Evolutionary conservation across 1,284 basidiomycete genomes (phyloP).

Genomic region (Sphaerobolus stellatus): DNA sequence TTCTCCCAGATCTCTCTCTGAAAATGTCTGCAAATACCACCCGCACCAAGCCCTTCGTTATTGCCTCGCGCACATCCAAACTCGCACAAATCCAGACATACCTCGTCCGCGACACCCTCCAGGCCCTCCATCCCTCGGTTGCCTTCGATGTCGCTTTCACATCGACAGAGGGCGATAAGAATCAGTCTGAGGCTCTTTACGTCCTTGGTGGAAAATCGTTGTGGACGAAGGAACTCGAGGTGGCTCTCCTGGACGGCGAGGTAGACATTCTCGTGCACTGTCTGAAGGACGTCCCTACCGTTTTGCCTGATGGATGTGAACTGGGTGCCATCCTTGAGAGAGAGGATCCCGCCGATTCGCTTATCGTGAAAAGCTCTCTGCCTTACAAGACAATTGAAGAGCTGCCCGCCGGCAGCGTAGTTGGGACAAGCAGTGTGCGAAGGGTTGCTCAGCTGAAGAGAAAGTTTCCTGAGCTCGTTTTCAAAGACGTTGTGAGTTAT

Average conservation of each 20-base stretch:
- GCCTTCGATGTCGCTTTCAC: conserved; percentile 79
- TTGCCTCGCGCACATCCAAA: conserved; percentile 84
- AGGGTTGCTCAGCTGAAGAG: conserved; percentile 89
- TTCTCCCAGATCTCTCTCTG: not conserved
- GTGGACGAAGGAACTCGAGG: conserved; percentile 96
- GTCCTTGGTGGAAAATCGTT: conserved; percentile 83
- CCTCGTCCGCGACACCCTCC: conserved; percentile 61
- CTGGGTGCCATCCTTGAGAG: conserved; percentile 85
- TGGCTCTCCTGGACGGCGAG: conserved; percentile 65
- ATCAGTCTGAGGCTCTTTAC: conserved; percentile 80
- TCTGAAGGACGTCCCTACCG: conserved; percentile 93
- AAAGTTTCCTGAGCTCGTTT: conserved; percentile 76
- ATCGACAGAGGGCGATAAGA: conserved; percentile 90
- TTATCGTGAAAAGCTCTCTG: conserved; percentile 83
- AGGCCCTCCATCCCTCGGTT: conserved; percentile 43
- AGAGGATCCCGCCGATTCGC: conserved; percentile 87
- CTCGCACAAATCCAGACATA: conserved; percentile 88
- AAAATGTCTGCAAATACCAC: not conserved
- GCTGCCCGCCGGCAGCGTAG: conserved; percentile 83
- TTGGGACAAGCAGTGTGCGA: conserved; percentile 94
- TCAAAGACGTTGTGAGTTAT: conserved; percentile 83
- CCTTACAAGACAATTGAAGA: conserved; percentile 79
- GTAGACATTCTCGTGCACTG: conserved; percentile 95
- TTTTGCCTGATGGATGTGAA: conserved; percentile 80
- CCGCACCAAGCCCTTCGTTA: conserved; percentile 2